These are phyloP conservation scores for Odonthalia washingtoniensis DNA, from an alignment of 31 red algal species.

Conservation along the genomic window DNA sequence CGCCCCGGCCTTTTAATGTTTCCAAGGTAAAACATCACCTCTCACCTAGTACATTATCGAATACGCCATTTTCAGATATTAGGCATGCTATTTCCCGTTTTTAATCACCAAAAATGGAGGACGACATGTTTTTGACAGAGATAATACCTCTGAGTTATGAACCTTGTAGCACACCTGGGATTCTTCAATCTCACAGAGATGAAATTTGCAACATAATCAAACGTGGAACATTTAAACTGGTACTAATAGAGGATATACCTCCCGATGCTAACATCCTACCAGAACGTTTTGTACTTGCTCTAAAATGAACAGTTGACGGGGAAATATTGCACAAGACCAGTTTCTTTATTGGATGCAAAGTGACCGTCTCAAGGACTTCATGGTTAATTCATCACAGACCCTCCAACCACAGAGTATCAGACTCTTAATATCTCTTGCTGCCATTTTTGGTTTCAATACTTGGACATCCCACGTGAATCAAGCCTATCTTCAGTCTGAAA, in stretches of 20 bases:
- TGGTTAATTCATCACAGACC: slow-evolving; percentile 27
- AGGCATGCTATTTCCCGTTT: not conserved
- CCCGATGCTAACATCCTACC: not conserved
- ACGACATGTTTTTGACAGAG: not conserved
- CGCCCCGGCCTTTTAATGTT: no score
- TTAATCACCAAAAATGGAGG: not conserved
- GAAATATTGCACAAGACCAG: slow-evolving; percentile 16
- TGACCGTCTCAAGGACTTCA: slow-evolving; percentile 26
- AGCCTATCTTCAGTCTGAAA: not conserved
- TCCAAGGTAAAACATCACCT: no score
- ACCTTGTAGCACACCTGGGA: not conserved
- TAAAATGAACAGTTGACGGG: slow-evolving; percentile 27
- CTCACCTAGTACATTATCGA: no score
- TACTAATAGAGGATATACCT: slow-evolving; percentile 27
- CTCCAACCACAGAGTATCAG: slow-evolving; percentile 27
- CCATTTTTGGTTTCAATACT: slow-evolving; percentile 2
- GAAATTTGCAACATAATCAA: slow-evolving; percentile 12
- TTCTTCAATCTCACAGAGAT: not conserved
- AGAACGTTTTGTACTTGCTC: slow-evolving; percentile 18
- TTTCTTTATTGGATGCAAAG: slow-evolving; percentile 44
- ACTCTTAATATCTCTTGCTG: not conserved
- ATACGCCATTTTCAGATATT: no score
- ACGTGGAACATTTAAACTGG: slow-evolving; percentile 22
- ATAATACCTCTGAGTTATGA: not conserved
- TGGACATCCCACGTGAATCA: slow-evolving; percentile 38